Evolutionary conservation across 2,329 filamentous ascomycete species (phyloP), one percentile per base, ranked within the genome.

Genomic region (Zymoseptoria brevis): DNA sequence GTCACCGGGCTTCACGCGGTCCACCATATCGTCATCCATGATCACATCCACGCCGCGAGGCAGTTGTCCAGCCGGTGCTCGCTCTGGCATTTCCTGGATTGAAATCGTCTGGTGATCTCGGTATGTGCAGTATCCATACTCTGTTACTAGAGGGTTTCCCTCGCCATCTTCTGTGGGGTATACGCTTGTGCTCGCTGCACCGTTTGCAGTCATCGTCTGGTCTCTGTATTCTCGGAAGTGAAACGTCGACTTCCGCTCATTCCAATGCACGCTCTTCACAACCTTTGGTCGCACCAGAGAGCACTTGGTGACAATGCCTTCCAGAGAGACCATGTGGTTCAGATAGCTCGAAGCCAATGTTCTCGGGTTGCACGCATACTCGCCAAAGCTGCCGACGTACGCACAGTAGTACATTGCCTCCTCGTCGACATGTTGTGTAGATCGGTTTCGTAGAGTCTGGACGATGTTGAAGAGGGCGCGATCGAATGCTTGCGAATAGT

Each of bases 31-130:
- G 73, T 99, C 94, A 72, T 99, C 94, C 65, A 99, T 79, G 67
- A 99, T 92, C 13, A 97, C 92, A 75, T 99, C 94, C 19, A 99
- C 94, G 58, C 93, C 91, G 57, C 94, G 87, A 60, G 94, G 94
- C 64, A 99, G 82, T 79, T 97, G 94, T 56, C 94, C 94, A 60
- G 94, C 93, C 57, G 94, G 94, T 1, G 94, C 94, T 67, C 93
- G 83, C 75, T 99, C 94, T 0, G 94, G 94, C 94, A 99, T 99
- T 78, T 99, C 94, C 76, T 99, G 94, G 66, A 99, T 96, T 0
- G 93, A 96, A 61, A 99, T 90, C 16, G 90, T 96, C 75, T 99
- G 94, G 72, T 99, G 94, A 73, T 99, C 94, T 71, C 93, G 84
- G 76, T 96, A 99, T 55, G 88, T 94, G 73, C 88, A 95, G 77